Evolutionary conservation across 108 stramenopile species (phyloP).

Genomic region (Craspedostauros australis): DNA sequence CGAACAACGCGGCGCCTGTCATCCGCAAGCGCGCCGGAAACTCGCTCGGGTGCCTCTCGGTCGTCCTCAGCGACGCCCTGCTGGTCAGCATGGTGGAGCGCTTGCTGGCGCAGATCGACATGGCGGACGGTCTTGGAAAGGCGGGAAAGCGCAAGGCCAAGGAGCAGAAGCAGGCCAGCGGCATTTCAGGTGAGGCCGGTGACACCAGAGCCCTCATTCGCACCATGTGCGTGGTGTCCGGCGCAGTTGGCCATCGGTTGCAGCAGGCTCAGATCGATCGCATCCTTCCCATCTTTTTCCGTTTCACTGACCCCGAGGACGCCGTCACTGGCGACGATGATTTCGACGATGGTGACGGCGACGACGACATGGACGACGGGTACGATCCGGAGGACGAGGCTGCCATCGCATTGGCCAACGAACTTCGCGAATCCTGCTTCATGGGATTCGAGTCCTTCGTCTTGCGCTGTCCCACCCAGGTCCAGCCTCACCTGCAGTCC

Average conservation of each 20-base stretch:
- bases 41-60: conserved; percentile 84
- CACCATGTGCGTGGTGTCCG: conserved; percentile 86
- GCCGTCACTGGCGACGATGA: conserved; percentile 71
- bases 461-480: conserved; percentile 88
- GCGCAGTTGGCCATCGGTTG: conserved; percentile 74
- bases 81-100: conserved; percentile 75
- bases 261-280: conserved; percentile 86
- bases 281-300: conserved; percentile 91
- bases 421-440: conserved; percentile 95
- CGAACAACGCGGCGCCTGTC: conserved; percentile 13
- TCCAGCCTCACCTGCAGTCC: conserved; percentile 78
- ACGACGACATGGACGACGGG: conserved; percentile 30
- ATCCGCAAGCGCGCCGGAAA: conserved; percentile 91
- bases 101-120: conserved; percentile 70
- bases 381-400: conserved; percentile 38
- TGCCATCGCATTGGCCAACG: conserved; percentile 64
- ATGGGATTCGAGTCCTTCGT: conserved; percentile 95
- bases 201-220: conserved; percentile 78
- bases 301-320: conserved; percentile 83
- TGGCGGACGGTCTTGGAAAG: conserved; percentile 28
- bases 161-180: conserved; percentile 5
- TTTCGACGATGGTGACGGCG: conserved; percentile 61
- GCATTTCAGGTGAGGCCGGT: background rate
- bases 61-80: conserved; percentile 67
- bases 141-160: conserved; percentile 22